Conservation (phyloP, 495 filamentous ascomycete genomes). For the Choiromyces venosus region DNA sequence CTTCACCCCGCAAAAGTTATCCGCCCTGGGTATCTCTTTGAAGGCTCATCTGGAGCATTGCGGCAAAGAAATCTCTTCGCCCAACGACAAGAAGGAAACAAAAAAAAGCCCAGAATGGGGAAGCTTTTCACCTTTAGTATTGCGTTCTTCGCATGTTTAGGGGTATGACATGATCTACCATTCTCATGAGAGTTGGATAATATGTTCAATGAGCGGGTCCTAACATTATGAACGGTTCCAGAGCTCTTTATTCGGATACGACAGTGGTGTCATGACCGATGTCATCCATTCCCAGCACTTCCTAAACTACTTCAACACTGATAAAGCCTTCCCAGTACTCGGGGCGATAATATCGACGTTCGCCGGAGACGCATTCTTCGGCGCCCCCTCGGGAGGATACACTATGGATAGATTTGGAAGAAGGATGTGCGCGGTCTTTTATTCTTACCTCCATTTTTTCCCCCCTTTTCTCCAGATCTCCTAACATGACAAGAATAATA, state of each 20-base stretch:
- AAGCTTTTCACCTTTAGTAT: conserved; percentile 35
- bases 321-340: conserved; percentile 23
- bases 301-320: conserved; percentile 30
- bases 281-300: conserved; percentile 34
- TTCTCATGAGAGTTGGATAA: too few relatives aligned
- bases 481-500: conserved; percentile 5
- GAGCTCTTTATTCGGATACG: conserved; percentile 39
- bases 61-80: too few relatives aligned
- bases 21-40: conserved; percentile 9
- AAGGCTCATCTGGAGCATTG: conserved; percentile 6
- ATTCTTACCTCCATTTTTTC: too few relatives aligned
- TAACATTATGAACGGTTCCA: too few relatives aligned
- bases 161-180: conserved; percentile 18
- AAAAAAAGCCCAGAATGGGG: conserved; percentile 23
- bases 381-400: conserved; percentile 25
- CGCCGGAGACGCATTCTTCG: conserved; percentile 40
- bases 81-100: conserved; percentile 5
- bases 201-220: too few relatives aligned
- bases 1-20: conserved; percentile 10
- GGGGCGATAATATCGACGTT: conserved; percentile 37
- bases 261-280: conserved; percentile 37
- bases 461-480: not conserved
- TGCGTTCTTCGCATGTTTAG: conserved; percentile 34
- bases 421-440: conserved; percentile 23
- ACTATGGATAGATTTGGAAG: conserved; percentile 32